A percentile compares a stretch with the other conserved stretches of the same genome.
These are phyloP conservation scores for Cocos nucifera DNA, from an alignment of 176 grass and related monocot species.

Conservation along the genomic window DNA sequence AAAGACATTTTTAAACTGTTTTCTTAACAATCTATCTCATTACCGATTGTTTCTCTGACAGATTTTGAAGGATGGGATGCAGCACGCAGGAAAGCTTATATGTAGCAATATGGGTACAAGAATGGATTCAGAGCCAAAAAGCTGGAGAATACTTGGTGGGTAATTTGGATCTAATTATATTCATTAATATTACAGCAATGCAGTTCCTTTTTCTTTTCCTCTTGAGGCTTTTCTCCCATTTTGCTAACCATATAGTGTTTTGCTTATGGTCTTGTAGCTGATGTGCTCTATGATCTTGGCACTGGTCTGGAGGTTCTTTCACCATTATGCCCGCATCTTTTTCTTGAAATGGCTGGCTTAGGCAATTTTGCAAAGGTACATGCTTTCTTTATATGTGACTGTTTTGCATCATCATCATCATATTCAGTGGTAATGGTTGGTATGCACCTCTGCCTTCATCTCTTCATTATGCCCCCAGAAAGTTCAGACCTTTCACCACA, in stretches of 20 bases:
- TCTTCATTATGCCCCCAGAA: too few species aligned
- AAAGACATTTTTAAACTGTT: too few species aligned
- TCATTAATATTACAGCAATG: too few species aligned
- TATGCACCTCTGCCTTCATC: too few species aligned
- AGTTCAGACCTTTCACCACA: too few species aligned
- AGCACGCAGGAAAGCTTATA: constrained; percentile 94
- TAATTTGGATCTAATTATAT: background rate
- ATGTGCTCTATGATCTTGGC: constrained; percentile 93
- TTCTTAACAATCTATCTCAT: background rate
- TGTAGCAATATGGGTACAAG: constrained; percentile 85
- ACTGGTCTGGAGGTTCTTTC: constrained; percentile 86
- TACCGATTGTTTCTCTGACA: constrained; percentile 30
- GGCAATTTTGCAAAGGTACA: constrained; percentile 91
- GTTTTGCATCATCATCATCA: background rate
- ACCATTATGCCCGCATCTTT: constrained; percentile 92
- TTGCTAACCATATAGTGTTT: too few species aligned
- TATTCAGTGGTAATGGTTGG: too few species aligned
- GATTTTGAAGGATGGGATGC: constrained; percentile 98
- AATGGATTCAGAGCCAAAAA: constrained; percentile 99
- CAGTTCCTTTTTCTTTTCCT: too few species aligned
- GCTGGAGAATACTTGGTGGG: constrained; percentile 92
- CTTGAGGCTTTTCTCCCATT: too few species aligned
- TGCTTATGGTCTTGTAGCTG: constrained; percentile 42
- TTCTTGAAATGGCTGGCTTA: constrained; percentile 85
- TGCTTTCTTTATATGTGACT: constrained; percentile 7